Evolutionary conservation across 179 eudicot genomes (phyloP), one percentile per base, ranked within the genome.

Genomic region (Pouteria campechiana): DNA sequence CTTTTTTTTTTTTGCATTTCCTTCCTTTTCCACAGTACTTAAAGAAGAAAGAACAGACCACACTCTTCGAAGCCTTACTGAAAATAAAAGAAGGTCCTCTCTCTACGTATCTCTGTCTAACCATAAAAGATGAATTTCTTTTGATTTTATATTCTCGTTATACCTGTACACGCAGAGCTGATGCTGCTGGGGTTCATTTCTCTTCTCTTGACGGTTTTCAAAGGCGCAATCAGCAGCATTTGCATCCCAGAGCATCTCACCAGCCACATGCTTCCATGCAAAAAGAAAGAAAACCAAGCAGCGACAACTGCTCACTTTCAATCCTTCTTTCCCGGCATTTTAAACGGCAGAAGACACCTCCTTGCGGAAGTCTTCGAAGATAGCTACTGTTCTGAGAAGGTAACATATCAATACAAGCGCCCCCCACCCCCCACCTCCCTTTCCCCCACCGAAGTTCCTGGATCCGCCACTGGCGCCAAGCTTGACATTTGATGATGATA

Each of bases 21-120:
- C n/a, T n/a, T n/a, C n/a, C n/a, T n/a, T n/a, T 17, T 38, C n/a
- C 58, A 43, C 73, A 88, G 97, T 52, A 41, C 31, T 55, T 88
- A 73, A 70, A 80, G 69, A 64, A 11, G 56, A 81, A 70, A 23
- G 59, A 76, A 43, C 81, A 78, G 45, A 81, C 75, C 49, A 60
- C 83, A 11, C 69, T 81, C 25, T 78, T 22, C 56, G 77, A 85
- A 56, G 95, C 95, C 41, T 54, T 85, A 36, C 75, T 77, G 58
- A 77, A 80, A 60, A 48, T 84, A 16, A 81, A 84, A 70, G 90
- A 80, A 81, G 94, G 90, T 83, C 4, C 0, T 3, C 35, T 25
- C 6, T 11, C 5, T 17, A 34, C 15, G 7, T 2, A 3, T 37
- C 7, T 4, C 17, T 58, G 12, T 12, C n/a, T n/a, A n/a, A n/a